Base-by-base conservation (phyloP, 2,329 filamentous ascomycete genomes). In the Colletotrichum cordylinicola region DNA sequence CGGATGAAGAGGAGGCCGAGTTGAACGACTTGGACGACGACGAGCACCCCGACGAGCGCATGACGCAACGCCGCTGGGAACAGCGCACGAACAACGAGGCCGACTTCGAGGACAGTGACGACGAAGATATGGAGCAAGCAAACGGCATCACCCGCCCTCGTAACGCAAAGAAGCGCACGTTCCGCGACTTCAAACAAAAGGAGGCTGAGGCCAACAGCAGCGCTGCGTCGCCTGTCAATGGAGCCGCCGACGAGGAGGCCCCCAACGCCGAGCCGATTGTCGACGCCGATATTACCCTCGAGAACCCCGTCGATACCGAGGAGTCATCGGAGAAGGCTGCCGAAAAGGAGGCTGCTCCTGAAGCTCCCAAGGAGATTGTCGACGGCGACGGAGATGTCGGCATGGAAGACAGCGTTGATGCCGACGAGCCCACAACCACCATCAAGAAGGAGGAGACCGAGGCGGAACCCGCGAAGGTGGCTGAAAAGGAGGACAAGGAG, bases 41-140 rank as follows among this genome's bases (percentile, higher is more conserved):
- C 78, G 91, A 95, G 79, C 96, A 97, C 82, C 94, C 95, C 79
- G 96, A 98, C 82, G 91, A 91, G 71, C 93, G 96, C 31, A 92
- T 93, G 84, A 98, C 95, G 0, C 91, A 97, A 83, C 93, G 95
- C 43, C 91, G 93, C 78, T 96, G 94, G 88, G 96, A 98, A 78
- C 93, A 96, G 83, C 93, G 91, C 65, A 90, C 95, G 31, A 91
- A 93, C 69, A 92, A 94, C 74, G 92, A 95, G 9, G 94, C 94
- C 79, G 96, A 98, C 82, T 91, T 96, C 58, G 94, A 96, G 75
- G 94, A 97, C 58, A 98, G 95, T 78, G 96, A 98, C 76, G 95
- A 98, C 75, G 96, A 98, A 80, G 95, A 98, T 13, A 91, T 95
- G 84, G 91, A 91, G 56, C 88, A 88, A 56, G 90, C 90, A 48